phyloP scores from a whole-genome alignment of 805 yeast genomes.

The Barnettozyma siamensis region DNA sequence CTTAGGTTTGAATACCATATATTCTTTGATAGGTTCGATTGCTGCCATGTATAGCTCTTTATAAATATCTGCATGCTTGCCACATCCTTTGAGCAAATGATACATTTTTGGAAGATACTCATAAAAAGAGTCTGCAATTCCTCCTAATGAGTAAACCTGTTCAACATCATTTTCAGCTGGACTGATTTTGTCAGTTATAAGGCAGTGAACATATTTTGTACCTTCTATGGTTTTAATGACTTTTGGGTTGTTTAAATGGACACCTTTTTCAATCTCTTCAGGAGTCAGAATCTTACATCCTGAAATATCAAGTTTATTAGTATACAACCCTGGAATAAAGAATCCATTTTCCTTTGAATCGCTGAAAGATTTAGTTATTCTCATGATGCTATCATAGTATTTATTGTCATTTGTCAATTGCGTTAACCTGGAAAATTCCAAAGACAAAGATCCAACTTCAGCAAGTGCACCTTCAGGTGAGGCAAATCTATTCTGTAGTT shows the following conservation, averaged over 20 bases:
- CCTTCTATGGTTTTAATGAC: slow-evolving; percentile 32
- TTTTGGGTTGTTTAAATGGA: slow-evolving; percentile 28
- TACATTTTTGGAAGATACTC: slow-evolving; percentile 45
- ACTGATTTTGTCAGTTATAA: slow-evolving; percentile 22
- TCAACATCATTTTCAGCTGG: slow-evolving; percentile 8
- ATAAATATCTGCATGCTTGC: slow-evolving; percentile 20
- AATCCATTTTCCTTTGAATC: slow-evolving; percentile 28
- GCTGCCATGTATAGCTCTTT: slow-evolving; percentile 32
- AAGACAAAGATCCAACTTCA: slow-evolving; percentile 42
- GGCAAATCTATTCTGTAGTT: slow-evolving; percentile 32
- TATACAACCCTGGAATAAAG: slow-evolving; percentile 37
- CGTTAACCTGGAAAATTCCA: slow-evolving; percentile 48
- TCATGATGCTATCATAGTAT: slow-evolving; percentile 45
- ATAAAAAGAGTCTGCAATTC: slow-evolving; percentile 40
- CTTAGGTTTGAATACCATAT: slow-evolving; percentile 40
- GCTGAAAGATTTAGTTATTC: slow-evolving; percentile 35
- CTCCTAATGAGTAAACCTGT: slow-evolving; percentile 33
- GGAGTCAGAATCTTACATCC: slow-evolving; percentile 37
- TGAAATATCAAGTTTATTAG: slow-evolving; percentile 41
- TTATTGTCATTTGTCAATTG: slow-evolving; percentile 43
- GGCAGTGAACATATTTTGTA: slow-evolving; percentile 28
- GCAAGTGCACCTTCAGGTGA: slow-evolving; percentile 34
- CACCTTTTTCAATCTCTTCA: slow-evolving; percentile 28
- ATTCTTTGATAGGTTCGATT: slow-evolving; percentile 31
- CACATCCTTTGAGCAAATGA: slow-evolving; percentile 35